These are phyloP conservation scores for Suhomyces vadensis DNA, from an alignment of 805 yeast genomes.

Conservation along the genomic window DNA sequence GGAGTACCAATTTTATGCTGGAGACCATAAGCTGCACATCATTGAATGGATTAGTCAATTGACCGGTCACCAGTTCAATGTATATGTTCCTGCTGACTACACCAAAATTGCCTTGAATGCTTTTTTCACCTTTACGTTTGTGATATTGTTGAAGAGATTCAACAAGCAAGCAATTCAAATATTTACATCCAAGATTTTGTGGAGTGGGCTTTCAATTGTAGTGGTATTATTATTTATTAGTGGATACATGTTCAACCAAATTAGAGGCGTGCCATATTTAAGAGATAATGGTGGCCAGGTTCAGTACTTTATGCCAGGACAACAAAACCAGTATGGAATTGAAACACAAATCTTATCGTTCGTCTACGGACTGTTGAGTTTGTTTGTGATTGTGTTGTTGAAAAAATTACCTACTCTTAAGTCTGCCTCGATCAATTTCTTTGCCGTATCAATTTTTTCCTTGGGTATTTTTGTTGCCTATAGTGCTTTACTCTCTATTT, in stretches of 20 bases:
- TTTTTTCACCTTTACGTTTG: conserved; percentile 31
- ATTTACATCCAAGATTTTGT: conserved; percentile 54
- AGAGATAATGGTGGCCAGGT: conserved; percentile 42
- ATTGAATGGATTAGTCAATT: conserved; percentile 33
- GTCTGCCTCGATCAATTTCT: conserved; percentile 47
- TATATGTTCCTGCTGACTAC: conserved; percentile 47
- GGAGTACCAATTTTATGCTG: conserved; percentile 50
- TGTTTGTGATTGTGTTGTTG: conserved; percentile 58
- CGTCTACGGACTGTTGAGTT: conserved; percentile 67
- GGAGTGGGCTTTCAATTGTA: conserved; percentile 72
- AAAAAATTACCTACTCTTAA: conserved; percentile 53
- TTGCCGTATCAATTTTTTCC: conserved; percentile 48
- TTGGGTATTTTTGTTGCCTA: conserved; percentile 54
- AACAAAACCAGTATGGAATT: conserved; percentile 75
- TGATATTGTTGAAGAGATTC: conserved; percentile 28
- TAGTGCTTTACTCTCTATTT: conserved; percentile 65
- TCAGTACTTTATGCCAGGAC: conserved; percentile 52
- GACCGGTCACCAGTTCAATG: conserved; percentile 36
- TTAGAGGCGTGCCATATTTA: conserved; percentile 71
- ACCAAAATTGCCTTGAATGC: conserved; percentile 36
- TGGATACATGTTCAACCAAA: conserved; percentile 93
- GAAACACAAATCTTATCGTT: conserved; percentile 87
- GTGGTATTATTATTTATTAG: conserved; percentile 69
- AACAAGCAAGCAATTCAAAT: conserved; percentile 37
- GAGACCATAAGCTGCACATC: conserved; percentile 42